Evolutionary conservation across 148 eudicot genomes (phyloP).

Genomic region (Chenopodium berlandieri): DNA sequence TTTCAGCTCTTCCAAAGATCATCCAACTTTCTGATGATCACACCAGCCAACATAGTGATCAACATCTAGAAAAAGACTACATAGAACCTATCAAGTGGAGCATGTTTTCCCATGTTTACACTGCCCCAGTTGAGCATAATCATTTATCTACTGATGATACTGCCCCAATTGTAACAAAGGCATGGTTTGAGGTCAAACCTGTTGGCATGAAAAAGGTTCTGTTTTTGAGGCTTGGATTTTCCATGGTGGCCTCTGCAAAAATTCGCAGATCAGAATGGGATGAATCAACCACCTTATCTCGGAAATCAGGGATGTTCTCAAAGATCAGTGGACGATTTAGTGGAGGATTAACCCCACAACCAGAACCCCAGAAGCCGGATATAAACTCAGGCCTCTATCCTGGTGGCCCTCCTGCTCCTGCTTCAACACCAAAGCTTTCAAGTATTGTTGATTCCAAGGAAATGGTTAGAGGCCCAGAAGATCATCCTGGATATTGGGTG

Average conservation of each 20-base stretch:
- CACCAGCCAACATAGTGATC: constrained; percentile 37
- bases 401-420: constrained; percentile 70
- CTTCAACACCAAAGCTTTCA: constrained; percentile 56
- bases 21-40: constrained; percentile 65
- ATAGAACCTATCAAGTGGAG: constrained; percentile 80
- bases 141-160: constrained; percentile 47
- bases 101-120: constrained; percentile 90
- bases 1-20: constrained; percentile 70
- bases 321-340: constrained; percentile 82
- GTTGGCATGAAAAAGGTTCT: constrained; percentile 77
- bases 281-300: constrained; percentile 54
- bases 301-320: constrained; percentile 80
- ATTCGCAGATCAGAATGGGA: constrained; percentile 80
- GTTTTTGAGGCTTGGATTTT: constrained; percentile 75
- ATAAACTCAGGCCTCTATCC: constrained; percentile 87
- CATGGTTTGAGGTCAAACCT: constrained; percentile 86
- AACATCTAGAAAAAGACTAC: constrained; percentile 52
- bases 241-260: constrained; percentile 61
- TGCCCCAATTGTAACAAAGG: constrained; percentile 73
- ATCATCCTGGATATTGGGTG: constrained; percentile 89
- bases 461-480: constrained; percentile 84
- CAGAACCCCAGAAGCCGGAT: constrained; percentile 58
- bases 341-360: constrained; percentile 33
- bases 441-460: constrained; percentile 71
- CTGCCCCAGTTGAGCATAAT: constrained; percentile 67